Evolutionary conservation across 805 yeast species (phyloP), one percentile per base, ranked within the genome.

Genomic region (Hanseniaspora lindneri): DNA sequence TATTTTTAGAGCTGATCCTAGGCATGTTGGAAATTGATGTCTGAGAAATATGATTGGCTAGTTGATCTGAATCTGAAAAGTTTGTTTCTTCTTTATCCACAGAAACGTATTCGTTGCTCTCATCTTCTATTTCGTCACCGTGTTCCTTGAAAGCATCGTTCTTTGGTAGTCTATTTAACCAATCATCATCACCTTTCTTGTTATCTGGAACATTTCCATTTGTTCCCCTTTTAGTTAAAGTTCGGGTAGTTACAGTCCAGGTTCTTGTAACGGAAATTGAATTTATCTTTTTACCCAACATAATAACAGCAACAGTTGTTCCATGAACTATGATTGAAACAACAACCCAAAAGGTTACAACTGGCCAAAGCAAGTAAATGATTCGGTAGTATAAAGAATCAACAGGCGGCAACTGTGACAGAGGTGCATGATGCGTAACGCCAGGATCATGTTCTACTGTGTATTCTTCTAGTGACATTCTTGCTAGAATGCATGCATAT

Each of bases 251-350:
- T 20, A 83, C 77, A 19, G 95, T 86, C 60, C 85, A 81, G 0
- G 96, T 77, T 81, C 88, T 83, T 1, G 96, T 83, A 57, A 89
- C 76, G 1, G 95, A 85, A 80, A 92, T 83, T 46, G 94, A 81
- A 67, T 88, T 87, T 62, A 89, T 73, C 51, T 89, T 82, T 58
- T 80, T 83, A 42, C 98, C 97, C 20, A 81, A 66, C 4, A 85
- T 74, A 53, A 73, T 62, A 25, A 62, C 84, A 21, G 52, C 52
- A 23, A 85, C 86, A 0, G 95, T 84, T 0, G 94, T 85, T 3
- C 96, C 96, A 63, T 87, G 96, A 20, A 87, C 89, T 17, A 83
- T 67, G 56, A 87, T 84, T 0, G 95, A 87, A 0, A 88, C 72
- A 3, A 87, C 70, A 21, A 87, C 82, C 54, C 87, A 67, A 58